Percentiles rank a stretch among this genome's conserved stretches.
Conservation (phyloP, 495 filamentous ascomycete genomes). For the Parachaetomium inaequale region DNA sequence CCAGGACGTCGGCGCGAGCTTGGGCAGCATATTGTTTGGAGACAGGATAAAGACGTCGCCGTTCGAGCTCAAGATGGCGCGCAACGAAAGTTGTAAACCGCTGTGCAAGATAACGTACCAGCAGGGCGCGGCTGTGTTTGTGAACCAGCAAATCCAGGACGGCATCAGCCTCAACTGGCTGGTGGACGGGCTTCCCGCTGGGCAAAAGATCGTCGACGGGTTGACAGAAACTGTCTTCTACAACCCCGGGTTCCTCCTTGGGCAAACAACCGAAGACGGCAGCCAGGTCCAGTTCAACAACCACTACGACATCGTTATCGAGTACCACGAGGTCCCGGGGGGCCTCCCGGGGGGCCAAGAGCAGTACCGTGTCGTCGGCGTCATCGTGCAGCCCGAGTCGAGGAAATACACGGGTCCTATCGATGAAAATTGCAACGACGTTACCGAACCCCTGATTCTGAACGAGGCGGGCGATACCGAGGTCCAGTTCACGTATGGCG, state of each 20-base stretch:
- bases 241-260: conserved; percentile 82
- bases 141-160: conserved; percentile 74
- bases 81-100: conserved; percentile 80
- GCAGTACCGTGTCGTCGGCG: conserved; percentile 83
- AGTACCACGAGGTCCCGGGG: conserved; percentile 74
- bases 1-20: conserved; percentile 72
- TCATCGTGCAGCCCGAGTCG: conserved; percentile 78
- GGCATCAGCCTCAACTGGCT: conserved; percentile 92
- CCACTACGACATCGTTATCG: conserved; percentile 90
- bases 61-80: conserved; percentile 77
- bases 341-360: conserved; percentile 48
- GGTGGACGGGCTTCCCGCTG: conserved; percentile 88
- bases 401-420: conserved; percentile 55
- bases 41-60: conserved; percentile 92
- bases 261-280: conserved; percentile 47
- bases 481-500: conserved; percentile 86
- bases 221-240: conserved; percentile 72
- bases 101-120: conserved; percentile 69
- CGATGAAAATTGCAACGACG: conserved; percentile 57
- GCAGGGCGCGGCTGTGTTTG: conserved; percentile 65
- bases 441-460: conserved; percentile 54
- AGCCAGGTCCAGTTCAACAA: conserved; percentile 70
- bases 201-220: conserved; percentile 69
- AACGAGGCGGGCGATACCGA: conserved; percentile 58
- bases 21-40: conserved; percentile 94